phyloP scores from a whole-genome alignment of 139 green algal species.

The Eudorina sp. region DNA sequence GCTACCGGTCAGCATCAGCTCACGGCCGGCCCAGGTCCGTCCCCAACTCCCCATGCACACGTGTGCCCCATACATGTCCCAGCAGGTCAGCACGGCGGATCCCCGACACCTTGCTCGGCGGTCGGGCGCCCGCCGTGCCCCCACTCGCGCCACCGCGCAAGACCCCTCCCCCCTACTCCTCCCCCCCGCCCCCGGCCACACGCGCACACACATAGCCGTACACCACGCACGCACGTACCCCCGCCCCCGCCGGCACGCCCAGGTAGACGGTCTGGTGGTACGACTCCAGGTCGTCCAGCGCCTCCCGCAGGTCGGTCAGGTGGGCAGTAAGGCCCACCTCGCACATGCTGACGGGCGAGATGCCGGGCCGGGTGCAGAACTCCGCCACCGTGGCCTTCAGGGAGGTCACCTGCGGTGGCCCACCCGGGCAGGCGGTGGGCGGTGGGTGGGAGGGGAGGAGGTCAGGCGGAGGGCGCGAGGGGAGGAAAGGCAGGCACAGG shows the following conservation, averaged over 20 bases:
- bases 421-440: neutral
- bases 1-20: no score
- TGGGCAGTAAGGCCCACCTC: neutral
- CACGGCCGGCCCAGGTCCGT: no score
- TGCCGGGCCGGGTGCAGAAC: neutral
- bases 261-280: constrained; percentile 12
- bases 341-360: neutral
- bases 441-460: no score
- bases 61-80: neutral
- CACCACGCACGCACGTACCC: no score
- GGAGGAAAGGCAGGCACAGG: no score
- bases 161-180: neutral
- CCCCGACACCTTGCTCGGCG: neutral
- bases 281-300: neutral
- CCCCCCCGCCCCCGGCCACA: neutral
- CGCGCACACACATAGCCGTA: neutral
- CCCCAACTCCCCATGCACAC: no score
- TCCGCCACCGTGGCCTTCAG: neutral
- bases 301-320: neutral
- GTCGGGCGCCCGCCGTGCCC: neutral
- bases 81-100: neutral
- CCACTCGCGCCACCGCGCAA: neutral
- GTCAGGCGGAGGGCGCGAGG: no score
- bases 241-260: neutral
- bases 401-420: neutral